Evolutionary conservation across 2,329 filamentous ascomycete genomes (phyloP).

Genomic region (Didymella lethalis): DNA sequence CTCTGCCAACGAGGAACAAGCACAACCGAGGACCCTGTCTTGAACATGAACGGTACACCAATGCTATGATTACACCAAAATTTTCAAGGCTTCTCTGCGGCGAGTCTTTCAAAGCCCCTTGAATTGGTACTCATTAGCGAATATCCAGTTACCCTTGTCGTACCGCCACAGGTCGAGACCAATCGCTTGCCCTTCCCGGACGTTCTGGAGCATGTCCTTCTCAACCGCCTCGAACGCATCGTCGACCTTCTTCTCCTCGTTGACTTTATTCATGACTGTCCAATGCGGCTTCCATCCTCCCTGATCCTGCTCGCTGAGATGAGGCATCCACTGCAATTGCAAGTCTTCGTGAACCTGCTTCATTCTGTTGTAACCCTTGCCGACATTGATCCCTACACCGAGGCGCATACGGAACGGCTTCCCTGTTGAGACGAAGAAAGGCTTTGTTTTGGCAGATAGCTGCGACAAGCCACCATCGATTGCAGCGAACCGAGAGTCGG

Average conservation of each 20-base stretch:
- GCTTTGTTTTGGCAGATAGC: constrained; percentile 38
- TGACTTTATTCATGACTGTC: constrained; percentile 59
- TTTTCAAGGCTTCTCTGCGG: constrained; percentile 16
- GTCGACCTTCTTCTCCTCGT: constrained; percentile 50
- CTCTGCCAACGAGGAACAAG: not conserved
- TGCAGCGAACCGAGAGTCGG: constrained; percentile 48
- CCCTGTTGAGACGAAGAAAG: constrained; percentile 51
- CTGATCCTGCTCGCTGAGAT: constrained; percentile 55
- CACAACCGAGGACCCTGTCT: not conserved
- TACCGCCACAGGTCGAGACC: constrained; percentile 56
- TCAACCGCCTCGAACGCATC: constrained; percentile 49
- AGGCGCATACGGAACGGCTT: constrained; percentile 53
- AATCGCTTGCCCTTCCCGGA: constrained; percentile 45
- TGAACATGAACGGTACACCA: constrained; percentile 3
- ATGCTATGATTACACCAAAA: constrained; percentile 7
- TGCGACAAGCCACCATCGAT: constrained; percentile 47
- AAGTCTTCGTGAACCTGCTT: constrained; percentile 49
- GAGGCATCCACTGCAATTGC: constrained; percentile 48
- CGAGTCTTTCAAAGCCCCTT: constrained; percentile 12
- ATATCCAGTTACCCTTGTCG: constrained; percentile 53
- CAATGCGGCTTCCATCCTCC: constrained; percentile 53
- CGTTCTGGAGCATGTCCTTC: constrained; percentile 40
- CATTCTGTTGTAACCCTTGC: constrained; percentile 43
- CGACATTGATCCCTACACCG: constrained; percentile 52
- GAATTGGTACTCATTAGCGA: constrained; percentile 50